phyloP scores from a whole-genome alignment of 1,284 basidiomycete genomes.

The Ganoderma multipileum region DNA sequence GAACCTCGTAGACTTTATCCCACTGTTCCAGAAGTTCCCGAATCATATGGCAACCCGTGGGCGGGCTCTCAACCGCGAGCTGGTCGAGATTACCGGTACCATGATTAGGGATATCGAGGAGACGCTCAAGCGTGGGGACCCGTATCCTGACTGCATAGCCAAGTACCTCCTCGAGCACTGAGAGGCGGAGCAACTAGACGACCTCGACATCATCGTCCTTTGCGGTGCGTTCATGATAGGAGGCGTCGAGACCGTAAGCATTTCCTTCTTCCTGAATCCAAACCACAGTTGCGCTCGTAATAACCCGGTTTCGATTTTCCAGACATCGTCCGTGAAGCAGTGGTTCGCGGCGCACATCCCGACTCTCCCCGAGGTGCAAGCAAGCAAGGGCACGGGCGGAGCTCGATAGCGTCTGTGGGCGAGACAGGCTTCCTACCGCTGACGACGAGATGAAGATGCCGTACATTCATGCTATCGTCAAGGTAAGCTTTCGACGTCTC shows the following conservation, averaged over 20 bases:
- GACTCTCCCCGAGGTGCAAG: slow-evolving; percentile 28
- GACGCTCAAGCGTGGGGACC: slow-evolving; percentile 34
- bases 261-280: background rate
- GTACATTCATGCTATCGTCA: background rate
- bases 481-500: background rate
- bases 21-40: slow-evolving; percentile 46
- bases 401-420: slow-evolving; percentile 26
- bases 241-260: slow-evolving; percentile 49
- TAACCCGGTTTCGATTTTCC: background rate
- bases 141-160: slow-evolving; percentile 42
- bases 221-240: slow-evolving; percentile 45
- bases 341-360: slow-evolving; percentile 34
- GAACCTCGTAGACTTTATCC: slow-evolving; percentile 49
- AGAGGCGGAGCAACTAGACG: slow-evolving; percentile 40
- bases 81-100: slow-evolving; percentile 39
- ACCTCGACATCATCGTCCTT: slow-evolving; percentile 7
- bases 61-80: slow-evolving; percentile 42
- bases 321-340: slow-evolving; percentile 33
- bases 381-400: slow-evolving; percentile 22
- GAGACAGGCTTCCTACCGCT: slow-evolving; percentile 22
- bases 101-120: slow-evolving; percentile 33
- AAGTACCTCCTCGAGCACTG: slow-evolving; percentile 45
- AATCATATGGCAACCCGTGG: slow-evolving; percentile 41
- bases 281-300: too few species aligned
- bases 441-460: slow-evolving; percentile 16